Evolutionary conservation across 1,284 basidiomycete species (phyloP).

Genomic region (Chondrostereum purpureum): DNA sequence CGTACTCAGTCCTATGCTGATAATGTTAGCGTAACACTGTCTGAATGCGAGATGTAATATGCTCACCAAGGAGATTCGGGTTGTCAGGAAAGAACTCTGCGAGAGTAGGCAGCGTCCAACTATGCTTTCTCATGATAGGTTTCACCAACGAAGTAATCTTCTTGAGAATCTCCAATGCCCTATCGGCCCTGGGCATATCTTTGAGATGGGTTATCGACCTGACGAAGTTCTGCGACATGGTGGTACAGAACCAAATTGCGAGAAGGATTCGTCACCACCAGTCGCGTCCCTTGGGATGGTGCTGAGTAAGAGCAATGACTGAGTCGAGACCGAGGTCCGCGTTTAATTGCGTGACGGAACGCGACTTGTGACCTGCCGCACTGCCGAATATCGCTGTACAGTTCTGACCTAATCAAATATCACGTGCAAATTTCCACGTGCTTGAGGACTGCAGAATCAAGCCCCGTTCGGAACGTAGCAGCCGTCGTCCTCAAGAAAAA

Average conservation of each 20-base stretch:
- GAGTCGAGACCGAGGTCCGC: no score
- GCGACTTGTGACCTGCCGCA: neutral
- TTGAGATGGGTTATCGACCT: slow-evolving; percentile 64
- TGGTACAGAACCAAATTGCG: neutral
- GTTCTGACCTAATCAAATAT: neutral
- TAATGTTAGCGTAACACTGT: neutral
- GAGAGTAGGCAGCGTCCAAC: slow-evolving; percentile 76
- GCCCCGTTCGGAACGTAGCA: neutral
- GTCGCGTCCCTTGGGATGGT: neutral
- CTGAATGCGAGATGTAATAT: neutral
- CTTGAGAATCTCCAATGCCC: slow-evolving; percentile 61
- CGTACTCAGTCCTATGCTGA: slow-evolving; percentile 26
- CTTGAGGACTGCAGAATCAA: no score
- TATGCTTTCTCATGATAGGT: slow-evolving; percentile 81
- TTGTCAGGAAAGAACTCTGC: slow-evolving; percentile 82
- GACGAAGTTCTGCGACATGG: slow-evolving; percentile 46
- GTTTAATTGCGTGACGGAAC: no score
- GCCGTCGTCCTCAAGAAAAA: neutral
- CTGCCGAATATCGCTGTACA: neutral
- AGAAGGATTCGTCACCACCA: neutral
- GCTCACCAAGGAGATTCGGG: slow-evolving; percentile 66
- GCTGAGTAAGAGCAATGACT: neutral
- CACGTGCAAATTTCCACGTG: neutral
- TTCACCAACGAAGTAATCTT: slow-evolving; percentile 77
- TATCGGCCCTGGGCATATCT: slow-evolving; percentile 51